Base-by-base conservation (phyloP, 495 filamentous ascomycete species). In the Aspergillus bertholletiae region DNA sequence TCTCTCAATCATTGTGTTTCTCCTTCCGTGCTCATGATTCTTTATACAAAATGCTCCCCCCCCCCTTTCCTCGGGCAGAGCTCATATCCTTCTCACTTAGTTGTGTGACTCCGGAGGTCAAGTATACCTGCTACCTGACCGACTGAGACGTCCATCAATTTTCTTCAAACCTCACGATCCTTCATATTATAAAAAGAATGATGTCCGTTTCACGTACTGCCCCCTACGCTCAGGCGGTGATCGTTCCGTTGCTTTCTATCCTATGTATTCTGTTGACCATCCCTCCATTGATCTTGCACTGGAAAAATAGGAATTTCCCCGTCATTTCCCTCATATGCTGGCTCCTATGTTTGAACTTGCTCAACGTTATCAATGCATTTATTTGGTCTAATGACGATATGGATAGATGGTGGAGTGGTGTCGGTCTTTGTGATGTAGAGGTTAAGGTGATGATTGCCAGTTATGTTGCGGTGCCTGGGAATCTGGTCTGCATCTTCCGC, bases 381-480 rank as follows among this genome's bases (percentile, higher is more conserved):
- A 80, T 96, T 51, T 98, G 94, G 94, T 82, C 81, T 22, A 82
- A 77, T 15, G 85, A 94, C 65, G 75, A 93, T 58, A 73, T 84
- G 35, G 60, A 64, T 0, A 66, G 60, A 5, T 92, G 88, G 85
- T 97, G 80, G 78, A 74, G 80, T 51, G 94, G 94, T 20, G 62
- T 72, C 4, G 87, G 84, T 1, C 83, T 92, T 55, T 98, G 94
- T 64, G 94, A 98, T 69, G 65, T 97, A 23, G 80, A 96, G 66
- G 78, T 82, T 47, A 90, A 91, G 62, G 46, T 92, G 34, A 70
- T 85, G 53, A 78, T 86, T 46, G 85, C 82, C 6, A 69, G 77
- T 40, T 81, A 80, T 50, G 76, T 88, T n/a, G 87, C 80, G 22
- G 74, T 84, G 17, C 77, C 90, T n/a, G 81, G 80, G 24, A 64